Conservation (phyloP, 1,284 basidiomycete genomes). For the Athelia sp. region DNA sequence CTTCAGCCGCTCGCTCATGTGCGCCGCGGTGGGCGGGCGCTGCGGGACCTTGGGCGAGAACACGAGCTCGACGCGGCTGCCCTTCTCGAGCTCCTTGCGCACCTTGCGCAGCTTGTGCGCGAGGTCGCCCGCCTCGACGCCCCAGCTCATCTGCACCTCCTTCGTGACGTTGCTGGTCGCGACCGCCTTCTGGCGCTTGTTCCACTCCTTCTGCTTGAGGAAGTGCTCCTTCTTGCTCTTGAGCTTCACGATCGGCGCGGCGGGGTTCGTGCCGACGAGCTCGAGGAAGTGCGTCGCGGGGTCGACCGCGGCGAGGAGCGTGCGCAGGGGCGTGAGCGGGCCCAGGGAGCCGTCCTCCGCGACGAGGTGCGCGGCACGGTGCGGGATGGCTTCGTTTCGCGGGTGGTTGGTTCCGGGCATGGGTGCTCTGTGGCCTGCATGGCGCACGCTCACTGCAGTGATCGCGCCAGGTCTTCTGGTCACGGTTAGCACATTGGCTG, state of each 20-base stretch:
- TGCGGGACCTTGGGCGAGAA: slow-evolving; percentile 47
- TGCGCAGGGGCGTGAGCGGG: slow-evolving; percentile 24
- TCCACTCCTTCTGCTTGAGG: slow-evolving; percentile 28
- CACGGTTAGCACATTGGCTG: not conserved
- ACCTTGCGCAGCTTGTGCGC: slow-evolving; percentile 65
- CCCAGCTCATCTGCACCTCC: slow-evolving; percentile 75
- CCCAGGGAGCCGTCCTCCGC: slow-evolving; percentile 42
- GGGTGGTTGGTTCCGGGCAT: not conserved
- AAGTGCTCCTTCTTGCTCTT: slow-evolving; percentile 32
- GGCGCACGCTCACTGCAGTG: not conserved
- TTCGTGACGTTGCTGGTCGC: slow-evolving; percentile 42
- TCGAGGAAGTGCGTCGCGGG: slow-evolving; percentile 40
- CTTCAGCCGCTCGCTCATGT: slow-evolving; percentile 36
- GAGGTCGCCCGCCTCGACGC: slow-evolving; percentile 53
- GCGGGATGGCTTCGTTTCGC: slow-evolving; percentile 28
- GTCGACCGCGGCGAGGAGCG: slow-evolving; percentile 37
- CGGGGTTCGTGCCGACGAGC: slow-evolving; percentile 39
- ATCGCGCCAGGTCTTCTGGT: not conserved
- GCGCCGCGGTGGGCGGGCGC: slow-evolving; percentile 20
- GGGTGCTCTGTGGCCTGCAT: not conserved
- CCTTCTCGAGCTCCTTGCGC: slow-evolving; percentile 53
- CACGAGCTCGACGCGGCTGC: slow-evolving; percentile 52
- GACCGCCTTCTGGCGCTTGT: slow-evolving; percentile 26
- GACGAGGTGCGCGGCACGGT: slow-evolving; percentile 40
- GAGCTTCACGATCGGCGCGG: slow-evolving; percentile 47